Evolutionary conservation across 495 filamentous ascomycete species (phyloP).

Genomic region (Immersiella caudata): DNA sequence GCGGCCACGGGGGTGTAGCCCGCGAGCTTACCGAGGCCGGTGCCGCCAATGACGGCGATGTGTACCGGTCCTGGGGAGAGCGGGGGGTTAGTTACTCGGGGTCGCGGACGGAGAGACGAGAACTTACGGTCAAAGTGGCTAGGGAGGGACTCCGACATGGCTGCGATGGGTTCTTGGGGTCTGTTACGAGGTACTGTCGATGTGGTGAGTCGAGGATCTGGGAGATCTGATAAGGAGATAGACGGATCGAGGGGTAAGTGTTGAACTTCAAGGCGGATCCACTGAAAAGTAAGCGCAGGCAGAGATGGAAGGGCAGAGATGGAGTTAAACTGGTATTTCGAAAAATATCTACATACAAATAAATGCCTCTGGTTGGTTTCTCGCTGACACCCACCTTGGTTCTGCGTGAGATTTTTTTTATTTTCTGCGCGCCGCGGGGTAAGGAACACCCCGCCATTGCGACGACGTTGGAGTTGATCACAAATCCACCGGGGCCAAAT

Average conservation of each 20-base stretch:
- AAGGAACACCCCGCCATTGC: conserved; percentile 37
- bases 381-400: background rate
- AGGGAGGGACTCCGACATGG: conserved; percentile 26
- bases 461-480: conserved; percentile 31
- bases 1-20: conserved; percentile 80
- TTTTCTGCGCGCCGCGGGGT: conserved; percentile 27
- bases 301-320: background rate
- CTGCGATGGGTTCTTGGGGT: background rate
- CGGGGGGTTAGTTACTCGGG: background rate
- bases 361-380: background rate
- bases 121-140: conserved; percentile 28
- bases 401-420: conserved; percentile 25
- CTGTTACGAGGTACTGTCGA: background rate
- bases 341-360: background rate
- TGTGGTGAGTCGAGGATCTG: background rate
- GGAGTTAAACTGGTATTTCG: background rate
- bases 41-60: conserved; percentile 97
- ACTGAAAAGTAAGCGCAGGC: background rate
- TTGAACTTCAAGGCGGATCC: background rate
- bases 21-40: conserved; percentile 73
- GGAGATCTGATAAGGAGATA: background rate
- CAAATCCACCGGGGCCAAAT: conserved; percentile 6
- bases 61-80: conserved; percentile 55
- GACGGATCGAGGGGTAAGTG: background rate
- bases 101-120: background rate